Base-by-base conservation (phyloP, 805 yeast species). In the Alloascoidea africana region DNA sequence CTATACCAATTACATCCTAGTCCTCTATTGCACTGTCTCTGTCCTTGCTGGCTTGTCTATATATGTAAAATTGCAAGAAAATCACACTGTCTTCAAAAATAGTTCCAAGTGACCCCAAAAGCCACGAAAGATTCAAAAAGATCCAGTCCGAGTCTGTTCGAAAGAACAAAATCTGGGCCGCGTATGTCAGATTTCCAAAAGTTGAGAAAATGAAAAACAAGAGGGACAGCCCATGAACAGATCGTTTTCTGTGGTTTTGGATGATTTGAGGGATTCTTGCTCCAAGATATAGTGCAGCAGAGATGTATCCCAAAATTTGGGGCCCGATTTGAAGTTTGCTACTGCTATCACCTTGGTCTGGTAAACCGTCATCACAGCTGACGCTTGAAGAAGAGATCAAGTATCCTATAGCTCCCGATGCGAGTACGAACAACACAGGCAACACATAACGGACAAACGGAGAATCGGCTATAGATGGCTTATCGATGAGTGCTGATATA, bases 171-270 rank as follows among this genome's bases (percentile, higher is more conserved):
- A 73, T 73, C 49, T 73, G 79, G 36, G 72, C 65, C 32, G 76
- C 73, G 44, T 70, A 73, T 3, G 77, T 69, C 43, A 72, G 49
- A 50, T 73, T 73, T 15, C 79, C 80, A 47, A 73, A 58, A 6
- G 75, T 67, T 8, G 78, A 71, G 41, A 73, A 68, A 46, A 73
- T 52, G 53, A 73, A 71, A 51, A 73, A 73, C 39, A 76, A 62
- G 39, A 81, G 67, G 44, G 86, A 73, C 49, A 81, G 72, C 2
- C 91, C 91, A 36, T 68, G 62, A 41, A 80, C 77, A 3, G 86
- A 75, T 46, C 72, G 73, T 45, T 86, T 66, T 36, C 60, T 59
- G 51, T 68, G 67, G 53, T 82, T 82, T 49, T 76, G 83, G 41
- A 63, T 59, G 34, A 81, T 73, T 53, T 82, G 93, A 0, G 93